Evolutionary conservation across 225 moss, liverwort and hornwort genomes (phyloP).

Genomic region (Marchantia paleacea): DNA sequence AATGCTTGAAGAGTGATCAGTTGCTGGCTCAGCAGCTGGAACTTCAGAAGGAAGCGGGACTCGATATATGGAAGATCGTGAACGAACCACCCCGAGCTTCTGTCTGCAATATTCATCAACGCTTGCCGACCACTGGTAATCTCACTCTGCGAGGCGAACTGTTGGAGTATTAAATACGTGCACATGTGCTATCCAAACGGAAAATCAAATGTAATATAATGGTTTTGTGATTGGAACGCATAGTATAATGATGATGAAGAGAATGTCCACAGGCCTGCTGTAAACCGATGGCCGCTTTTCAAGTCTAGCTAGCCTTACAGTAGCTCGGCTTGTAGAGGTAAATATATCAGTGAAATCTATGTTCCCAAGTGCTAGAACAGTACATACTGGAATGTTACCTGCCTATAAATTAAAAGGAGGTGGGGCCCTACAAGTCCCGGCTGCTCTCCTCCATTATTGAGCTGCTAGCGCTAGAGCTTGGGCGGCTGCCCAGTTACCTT

Average conservation of each 20-base stretch:
- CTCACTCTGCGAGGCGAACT: not conserved
- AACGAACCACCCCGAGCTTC: not conserved
- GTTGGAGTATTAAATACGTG: not conserved
- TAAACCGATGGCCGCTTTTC: not conserved
- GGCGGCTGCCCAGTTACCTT: not conserved
- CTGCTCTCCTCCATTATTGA: not conserved
- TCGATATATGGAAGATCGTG: not conserved
- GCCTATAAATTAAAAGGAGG: not conserved
- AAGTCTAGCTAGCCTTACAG: not conserved
- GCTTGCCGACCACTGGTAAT: not conserved
- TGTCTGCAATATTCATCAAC: not conserved
- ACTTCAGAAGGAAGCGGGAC: not conserved
- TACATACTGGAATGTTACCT: not conserved
- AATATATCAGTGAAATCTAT: not conserved
- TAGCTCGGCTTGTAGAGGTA: not conserved
- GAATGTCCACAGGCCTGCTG: not conserved
- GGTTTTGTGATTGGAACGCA: not conserved
- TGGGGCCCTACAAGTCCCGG: not conserved
- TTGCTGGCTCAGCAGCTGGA: not conserved
- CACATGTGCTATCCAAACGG: not conserved
- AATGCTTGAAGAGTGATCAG: too few species aligned
- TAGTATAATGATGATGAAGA: constrained; percentile 4
- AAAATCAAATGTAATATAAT: not conserved
- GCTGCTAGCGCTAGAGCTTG: not conserved
- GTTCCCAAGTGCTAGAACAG: not conserved